phyloP scores from a whole-genome alignment of 202 grass and related monocot species.

The Schoenoplectus tabernaemontani region DNA sequence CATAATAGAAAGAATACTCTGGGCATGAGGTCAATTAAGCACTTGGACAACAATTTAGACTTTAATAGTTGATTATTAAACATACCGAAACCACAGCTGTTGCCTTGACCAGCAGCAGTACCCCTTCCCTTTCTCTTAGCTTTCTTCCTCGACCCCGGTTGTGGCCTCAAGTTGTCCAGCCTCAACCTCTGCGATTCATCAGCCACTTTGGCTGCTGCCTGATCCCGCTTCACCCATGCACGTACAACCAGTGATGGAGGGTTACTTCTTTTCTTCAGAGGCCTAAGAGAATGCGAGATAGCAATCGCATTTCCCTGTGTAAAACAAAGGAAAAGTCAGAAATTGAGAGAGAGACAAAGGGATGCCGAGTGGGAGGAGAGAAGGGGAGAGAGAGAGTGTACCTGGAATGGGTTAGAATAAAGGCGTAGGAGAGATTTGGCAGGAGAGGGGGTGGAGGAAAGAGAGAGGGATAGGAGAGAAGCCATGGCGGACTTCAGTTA shows the following conservation, averaged over 20 bases:
- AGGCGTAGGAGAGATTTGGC: not conserved
- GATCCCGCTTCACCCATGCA: constrained; percentile 35
- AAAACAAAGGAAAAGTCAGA: constrained; percentile 3
- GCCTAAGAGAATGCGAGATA: constrained; percentile 7
- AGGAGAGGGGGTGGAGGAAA: constrained; percentile 32
- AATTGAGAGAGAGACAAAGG: not conserved
- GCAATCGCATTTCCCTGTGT: constrained; percentile 24
- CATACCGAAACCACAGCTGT: constrained; percentile 90
- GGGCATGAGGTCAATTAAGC: not conserved
- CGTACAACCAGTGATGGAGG: constrained; percentile 26
- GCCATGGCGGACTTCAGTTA: constrained; percentile 41
- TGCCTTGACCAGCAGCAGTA: constrained; percentile 86
- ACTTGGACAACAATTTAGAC: not conserved
- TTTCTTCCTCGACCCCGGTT: constrained; percentile 53
- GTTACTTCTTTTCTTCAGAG: not conserved
- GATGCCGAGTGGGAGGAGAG: not conserved
- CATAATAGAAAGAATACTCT: not conserved
- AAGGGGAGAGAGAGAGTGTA: constrained; percentile 9
- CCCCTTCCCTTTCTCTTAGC: constrained; percentile 81
- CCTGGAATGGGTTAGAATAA: constrained; percentile 38
- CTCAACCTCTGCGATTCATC: constrained; percentile 45
- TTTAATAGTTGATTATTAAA: not conserved
- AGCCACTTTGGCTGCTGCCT: not conserved
- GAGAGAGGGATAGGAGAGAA: constrained; percentile 49
- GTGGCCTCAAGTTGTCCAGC: constrained; percentile 76